These are phyloP conservation scores for Candida broadrunensis DNA, from an alignment of 805 yeast genomes.

Conservation along the genomic window DNA sequence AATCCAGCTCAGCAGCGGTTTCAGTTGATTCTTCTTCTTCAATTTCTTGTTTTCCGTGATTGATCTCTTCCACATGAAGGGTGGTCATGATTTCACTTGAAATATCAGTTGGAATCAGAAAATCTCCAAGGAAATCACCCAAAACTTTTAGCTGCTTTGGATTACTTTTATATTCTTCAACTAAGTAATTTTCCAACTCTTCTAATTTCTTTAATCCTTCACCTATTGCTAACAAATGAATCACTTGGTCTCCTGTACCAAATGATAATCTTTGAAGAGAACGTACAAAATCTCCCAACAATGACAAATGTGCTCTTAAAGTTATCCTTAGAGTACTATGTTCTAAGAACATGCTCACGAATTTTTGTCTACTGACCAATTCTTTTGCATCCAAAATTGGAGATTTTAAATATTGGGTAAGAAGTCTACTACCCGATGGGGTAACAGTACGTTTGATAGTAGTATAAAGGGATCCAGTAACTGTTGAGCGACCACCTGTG, in stretches of 20 bases:
- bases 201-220: constrained; percentile 25
- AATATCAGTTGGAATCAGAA: constrained; percentile 38
- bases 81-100: constrained; percentile 39
- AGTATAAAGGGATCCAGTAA: constrained; percentile 69
- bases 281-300: constrained; percentile 56
- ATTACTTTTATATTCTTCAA: constrained; percentile 10
- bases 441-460: constrained; percentile 74
- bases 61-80: constrained; percentile 30
- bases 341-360: constrained; percentile 28
- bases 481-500: constrained; percentile 43
- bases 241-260: constrained; percentile 30
- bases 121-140: constrained; percentile 17
- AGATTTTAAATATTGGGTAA: constrained; percentile 77
- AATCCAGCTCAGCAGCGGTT: not conserved
- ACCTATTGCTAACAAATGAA: constrained; percentile 28
- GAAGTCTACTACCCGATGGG: constrained; percentile 73
- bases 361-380: constrained; percentile 48
- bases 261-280: constrained; percentile 51
- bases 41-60: constrained; percentile 2
- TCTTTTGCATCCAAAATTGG: constrained; percentile 65
- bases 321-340: constrained; percentile 15
- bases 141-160: constrained; percentile 20
- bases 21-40: constrained; percentile 3
- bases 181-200: constrained; percentile 16
- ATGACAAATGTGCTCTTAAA: constrained; percentile 35